These are phyloP conservation scores for Lipomyces oligophaga DNA, from an alignment of 805 yeast genomes.

Conservation along the genomic window DNA sequence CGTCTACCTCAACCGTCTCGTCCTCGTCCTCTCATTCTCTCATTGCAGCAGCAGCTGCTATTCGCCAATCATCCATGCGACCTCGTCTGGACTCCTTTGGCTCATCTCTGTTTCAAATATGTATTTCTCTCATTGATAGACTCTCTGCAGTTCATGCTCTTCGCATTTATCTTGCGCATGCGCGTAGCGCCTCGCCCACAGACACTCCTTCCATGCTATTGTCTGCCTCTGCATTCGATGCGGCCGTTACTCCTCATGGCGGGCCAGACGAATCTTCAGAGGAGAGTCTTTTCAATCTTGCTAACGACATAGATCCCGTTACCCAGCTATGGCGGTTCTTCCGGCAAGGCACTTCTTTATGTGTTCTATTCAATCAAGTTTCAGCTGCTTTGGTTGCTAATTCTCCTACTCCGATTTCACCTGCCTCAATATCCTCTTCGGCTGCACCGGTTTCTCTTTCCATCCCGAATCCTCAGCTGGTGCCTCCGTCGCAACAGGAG, in stretches of 20 bases:
- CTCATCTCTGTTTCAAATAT: slow-evolving; percentile 33
- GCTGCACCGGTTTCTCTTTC: slow-evolving; percentile 1
- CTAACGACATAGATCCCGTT: slow-evolving; percentile 78
- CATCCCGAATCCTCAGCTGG: slow-evolving; percentile 25
- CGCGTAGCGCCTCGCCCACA: slow-evolving; percentile 22
- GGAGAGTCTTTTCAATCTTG: slow-evolving; percentile 46
- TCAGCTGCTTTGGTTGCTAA: slow-evolving; percentile 43
- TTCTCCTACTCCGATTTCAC: neutral
- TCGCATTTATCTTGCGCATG: slow-evolving; percentile 17
- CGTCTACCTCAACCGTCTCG: slow-evolving; percentile 1
- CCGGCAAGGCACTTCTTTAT: slow-evolving; percentile 89
- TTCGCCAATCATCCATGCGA: slow-evolving; percentile 12
- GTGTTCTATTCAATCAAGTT: slow-evolving; percentile 74
- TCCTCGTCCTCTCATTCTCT: neutral
- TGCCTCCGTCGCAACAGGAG: slow-evolving; percentile 70
- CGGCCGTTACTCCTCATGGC: slow-evolving; percentile 58
- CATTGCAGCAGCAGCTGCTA: slow-evolving; percentile 1
- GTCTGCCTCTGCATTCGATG: slow-evolving; percentile 45
- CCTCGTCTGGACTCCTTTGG: slow-evolving; percentile 1
- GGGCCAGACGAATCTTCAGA: slow-evolving; percentile 51
- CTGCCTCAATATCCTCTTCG: neutral
- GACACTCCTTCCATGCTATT: slow-evolving; percentile 21
- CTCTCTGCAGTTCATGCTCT: slow-evolving; percentile 31
- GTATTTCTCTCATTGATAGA: slow-evolving; percentile 29
- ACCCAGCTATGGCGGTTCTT: slow-evolving; percentile 84